These are phyloP conservation scores for Scheffersomyces parashehatae DNA, from an alignment of 1,139 yeast genomes.

Conservation along the genomic window DNA sequence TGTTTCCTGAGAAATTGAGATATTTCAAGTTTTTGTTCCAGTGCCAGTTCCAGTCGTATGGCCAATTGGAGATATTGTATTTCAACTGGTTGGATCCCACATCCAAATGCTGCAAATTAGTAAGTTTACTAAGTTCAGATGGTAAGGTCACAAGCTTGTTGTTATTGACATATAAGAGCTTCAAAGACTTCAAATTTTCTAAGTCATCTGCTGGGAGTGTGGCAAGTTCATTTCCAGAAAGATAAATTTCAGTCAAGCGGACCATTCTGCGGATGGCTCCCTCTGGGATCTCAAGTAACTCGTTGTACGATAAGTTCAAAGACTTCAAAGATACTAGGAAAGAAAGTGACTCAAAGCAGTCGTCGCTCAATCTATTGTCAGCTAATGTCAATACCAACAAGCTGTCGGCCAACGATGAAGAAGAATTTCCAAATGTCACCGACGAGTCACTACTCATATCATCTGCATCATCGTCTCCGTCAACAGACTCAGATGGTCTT, in stretches of 20 bases:
- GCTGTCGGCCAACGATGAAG: constrained; percentile 48
- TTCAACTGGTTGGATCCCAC: constrained; percentile 90
- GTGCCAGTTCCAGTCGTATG: constrained; percentile 98
- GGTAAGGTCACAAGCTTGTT: constrained; percentile 88
- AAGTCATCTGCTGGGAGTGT: constrained; percentile 86
- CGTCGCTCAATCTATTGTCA: constrained; percentile 83
- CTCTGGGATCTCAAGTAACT: constrained; percentile 74
- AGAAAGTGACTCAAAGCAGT: constrained; percentile 70
- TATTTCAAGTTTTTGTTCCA: constrained; percentile 75
- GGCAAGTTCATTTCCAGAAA: constrained; percentile 82
- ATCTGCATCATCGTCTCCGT: constrained; percentile 2
- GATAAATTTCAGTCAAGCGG: constrained; percentile 63
- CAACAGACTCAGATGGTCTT: constrained; percentile 10
- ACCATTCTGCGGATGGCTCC: constrained; percentile 65
- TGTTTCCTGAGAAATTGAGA: constrained; percentile 89
- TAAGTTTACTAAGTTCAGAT: constrained; percentile 77
- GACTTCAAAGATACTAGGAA: constrained; percentile 58
- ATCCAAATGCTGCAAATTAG: constrained; percentile 70
- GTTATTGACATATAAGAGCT: constrained; percentile 70
- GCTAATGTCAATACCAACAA: constrained; percentile 64
- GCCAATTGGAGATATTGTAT: constrained; percentile 91
- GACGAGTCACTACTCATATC: constrained; percentile 5
- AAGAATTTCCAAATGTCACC: constrained; percentile 10
- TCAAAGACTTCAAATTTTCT: constrained; percentile 58
- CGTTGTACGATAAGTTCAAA: constrained; percentile 82